Evolutionary conservation across 1,284 basidiomycete species (phyloP).

Genomic region (Ustilago nuda): DNA sequence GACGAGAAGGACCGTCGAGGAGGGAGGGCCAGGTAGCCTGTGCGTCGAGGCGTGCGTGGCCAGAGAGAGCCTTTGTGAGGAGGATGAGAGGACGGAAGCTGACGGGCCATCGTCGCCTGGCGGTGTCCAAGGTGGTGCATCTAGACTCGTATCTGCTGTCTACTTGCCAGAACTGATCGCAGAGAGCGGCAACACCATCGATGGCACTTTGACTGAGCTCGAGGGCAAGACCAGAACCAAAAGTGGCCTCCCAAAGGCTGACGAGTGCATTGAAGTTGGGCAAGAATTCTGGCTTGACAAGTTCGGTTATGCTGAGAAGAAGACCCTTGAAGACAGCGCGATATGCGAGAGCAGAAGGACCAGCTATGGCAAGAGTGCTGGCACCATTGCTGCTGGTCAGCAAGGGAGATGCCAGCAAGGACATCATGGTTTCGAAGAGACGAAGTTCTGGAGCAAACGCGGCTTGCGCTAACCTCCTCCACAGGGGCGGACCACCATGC

Average conservation of each 20-base stretch:
- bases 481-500: constrained; percentile 64
- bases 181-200: constrained; percentile 78
- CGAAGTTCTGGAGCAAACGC: constrained; percentile 66
- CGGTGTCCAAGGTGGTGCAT: constrained; percentile 80
- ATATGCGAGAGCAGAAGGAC: constrained; percentile 83
- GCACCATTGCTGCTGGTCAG: constrained; percentile 55
- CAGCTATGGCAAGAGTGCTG: constrained; percentile 73
- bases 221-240: constrained; percentile 72
- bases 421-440: constrained; percentile 63
- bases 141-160: constrained; percentile 75
- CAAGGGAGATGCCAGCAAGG: constrained; percentile 64
- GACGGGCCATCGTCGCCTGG: constrained; percentile 82
- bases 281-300: constrained; percentile 76
- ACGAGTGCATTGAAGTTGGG: constrained; percentile 76
- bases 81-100: constrained; percentile 78
- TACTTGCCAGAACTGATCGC: constrained; percentile 80
- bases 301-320: constrained; percentile 77
- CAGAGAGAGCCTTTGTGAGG: constrained; percentile 81
- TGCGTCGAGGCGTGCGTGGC: constrained; percentile 57
- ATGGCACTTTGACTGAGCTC: constrained; percentile 44
- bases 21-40: constrained; percentile 47
- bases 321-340: constrained; percentile 83
- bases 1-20: constrained; percentile 27
- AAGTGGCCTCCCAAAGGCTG: constrained; percentile 82
- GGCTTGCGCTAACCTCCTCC: constrained; percentile 68